phyloP scores from a whole-genome alignment of 495 filamentous ascomycete species.

The Glonium stellatum region DNA sequence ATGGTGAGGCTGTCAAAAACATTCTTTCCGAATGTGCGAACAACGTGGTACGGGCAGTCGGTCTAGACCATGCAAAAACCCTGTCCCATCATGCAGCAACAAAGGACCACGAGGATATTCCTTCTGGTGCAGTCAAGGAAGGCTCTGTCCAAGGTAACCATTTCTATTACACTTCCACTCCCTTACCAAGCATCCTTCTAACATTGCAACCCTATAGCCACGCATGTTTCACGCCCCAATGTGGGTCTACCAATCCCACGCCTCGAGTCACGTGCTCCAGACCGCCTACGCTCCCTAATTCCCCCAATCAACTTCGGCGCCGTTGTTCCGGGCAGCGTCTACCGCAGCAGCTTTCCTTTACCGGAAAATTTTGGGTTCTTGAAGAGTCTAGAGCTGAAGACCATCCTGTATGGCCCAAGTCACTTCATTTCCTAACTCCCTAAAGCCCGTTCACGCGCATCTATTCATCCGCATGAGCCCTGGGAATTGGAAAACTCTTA shows the following conservation, averaged over 20 bases:
- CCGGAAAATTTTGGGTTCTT: slow-evolving; percentile 58
- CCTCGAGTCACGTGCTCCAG: slow-evolving; percentile 12
- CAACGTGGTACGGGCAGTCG: background rate
- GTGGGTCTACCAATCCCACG: background rate
- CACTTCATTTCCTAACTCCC: background rate
- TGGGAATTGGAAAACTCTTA: background rate
- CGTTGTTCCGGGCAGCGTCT: slow-evolving; percentile 56
- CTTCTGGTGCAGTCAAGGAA: background rate
- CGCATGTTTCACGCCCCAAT: background rate
- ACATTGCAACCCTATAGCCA: background rate
- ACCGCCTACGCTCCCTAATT: slow-evolving; percentile 25
- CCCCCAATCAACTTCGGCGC: slow-evolving; percentile 60
- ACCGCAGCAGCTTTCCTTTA: slow-evolving; percentile 69
- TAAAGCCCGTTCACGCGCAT: background rate
- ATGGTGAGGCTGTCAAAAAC: background rate
- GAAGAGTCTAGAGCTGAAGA: slow-evolving; percentile 58
- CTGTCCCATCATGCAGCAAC: slow-evolving; percentile 3
- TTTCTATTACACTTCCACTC: background rate
- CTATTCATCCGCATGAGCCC: background rate
- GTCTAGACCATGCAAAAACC: background rate
- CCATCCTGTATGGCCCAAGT: slow-evolving; percentile 53
- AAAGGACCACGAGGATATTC: slow-evolving; percentile 2
- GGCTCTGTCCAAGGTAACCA: background rate
- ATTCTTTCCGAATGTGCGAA: background rate
- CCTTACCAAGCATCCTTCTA: background rate